These are phyloP conservation scores for Cornus florida DNA, from an alignment of 148 eudicot species.

Conservation along the genomic window DNA sequence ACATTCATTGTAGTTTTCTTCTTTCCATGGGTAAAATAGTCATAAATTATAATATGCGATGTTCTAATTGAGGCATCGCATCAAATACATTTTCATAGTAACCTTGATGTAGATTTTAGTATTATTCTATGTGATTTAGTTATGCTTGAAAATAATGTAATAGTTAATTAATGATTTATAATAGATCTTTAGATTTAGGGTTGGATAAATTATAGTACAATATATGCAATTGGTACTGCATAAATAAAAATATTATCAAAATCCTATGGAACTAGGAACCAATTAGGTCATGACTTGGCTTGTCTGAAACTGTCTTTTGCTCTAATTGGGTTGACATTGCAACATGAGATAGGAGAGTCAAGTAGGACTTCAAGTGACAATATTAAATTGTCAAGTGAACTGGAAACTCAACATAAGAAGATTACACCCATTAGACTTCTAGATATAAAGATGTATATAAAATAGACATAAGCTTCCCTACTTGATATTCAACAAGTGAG, in stretches of 20 bases:
- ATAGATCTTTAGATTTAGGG: neutral
- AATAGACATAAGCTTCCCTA: too few relatives aligned
- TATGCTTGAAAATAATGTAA: too few relatives aligned
- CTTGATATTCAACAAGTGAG: neutral
- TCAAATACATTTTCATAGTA: slow-evolving; percentile 12
- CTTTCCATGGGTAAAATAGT: neutral
- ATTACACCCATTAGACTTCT: neutral
- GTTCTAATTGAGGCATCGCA: slow-evolving; percentile 8
- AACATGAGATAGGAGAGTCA: neutral
- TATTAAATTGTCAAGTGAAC: neutral
- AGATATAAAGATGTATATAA: neutral
- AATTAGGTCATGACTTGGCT: neutral
- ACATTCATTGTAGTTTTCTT: slow-evolving; percentile 1
- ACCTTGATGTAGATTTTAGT: slow-evolving; percentile 5
- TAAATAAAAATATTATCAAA: too few relatives aligned
- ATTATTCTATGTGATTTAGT: neutral
- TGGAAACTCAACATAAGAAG: neutral
- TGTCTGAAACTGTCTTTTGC: too few relatives aligned
- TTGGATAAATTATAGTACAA: neutral
- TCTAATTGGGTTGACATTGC: neutral
- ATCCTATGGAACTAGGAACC: neutral
- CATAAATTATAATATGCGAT: neutral
- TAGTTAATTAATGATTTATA: neutral
- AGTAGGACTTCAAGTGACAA: neutral
- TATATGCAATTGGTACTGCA: too few relatives aligned